Conservation (phyloP, 2,329 filamentous ascomycete species). For the Ceratocystis eucalypticola region DNA sequence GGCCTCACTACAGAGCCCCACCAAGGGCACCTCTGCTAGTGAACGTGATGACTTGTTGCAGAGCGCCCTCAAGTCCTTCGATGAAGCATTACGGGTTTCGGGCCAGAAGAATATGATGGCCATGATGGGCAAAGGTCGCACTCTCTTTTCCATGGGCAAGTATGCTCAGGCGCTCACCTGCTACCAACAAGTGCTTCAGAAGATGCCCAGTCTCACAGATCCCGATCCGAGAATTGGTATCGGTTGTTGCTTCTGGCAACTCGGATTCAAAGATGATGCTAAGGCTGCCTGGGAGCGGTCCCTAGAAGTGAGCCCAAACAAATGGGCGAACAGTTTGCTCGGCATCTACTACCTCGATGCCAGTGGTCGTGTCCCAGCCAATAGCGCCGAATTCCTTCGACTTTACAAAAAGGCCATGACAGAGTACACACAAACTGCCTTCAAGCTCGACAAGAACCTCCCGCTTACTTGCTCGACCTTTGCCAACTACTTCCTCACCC, state of each 20-base stretch:
- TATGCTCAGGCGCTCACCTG: slow-evolving; percentile 68
- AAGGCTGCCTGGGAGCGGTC: slow-evolving; percentile 80
- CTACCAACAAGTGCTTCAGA: slow-evolving; percentile 77
- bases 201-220: slow-evolving; percentile 76
- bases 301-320: slow-evolving; percentile 66
- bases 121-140: slow-evolving; percentile 74
- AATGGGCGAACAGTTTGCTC: slow-evolving; percentile 78
- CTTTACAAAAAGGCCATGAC: slow-evolving; percentile 91
- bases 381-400: slow-evolving; percentile 69
- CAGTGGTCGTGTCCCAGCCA: slow-evolving; percentile 68
- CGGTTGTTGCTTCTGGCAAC: slow-evolving; percentile 92
- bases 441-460: slow-evolving; percentile 83
- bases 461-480: slow-evolving; percentile 85
- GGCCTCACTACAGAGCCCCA: slow-evolving; percentile 67
- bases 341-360: slow-evolving; percentile 81
- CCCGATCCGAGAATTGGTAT: slow-evolving; percentile 94
- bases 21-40: slow-evolving; percentile 25
- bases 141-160: slow-evolving; percentile 73
- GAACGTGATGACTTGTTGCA: slow-evolving; percentile 70
- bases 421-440: slow-evolving; percentile 83
- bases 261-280: slow-evolving; percentile 87
- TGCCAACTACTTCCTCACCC: slow-evolving; percentile 74
- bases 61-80: slow-evolving; percentile 81
- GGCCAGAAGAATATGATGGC: slow-evolving; percentile 84
- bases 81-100: slow-evolving; percentile 79